A percentile compares a stretch with the other conserved stretches of the same genome.
These are phyloP conservation scores for Arctium lappa DNA, from an alignment of 129 eudicot species.

Conservation along the genomic window DNA sequence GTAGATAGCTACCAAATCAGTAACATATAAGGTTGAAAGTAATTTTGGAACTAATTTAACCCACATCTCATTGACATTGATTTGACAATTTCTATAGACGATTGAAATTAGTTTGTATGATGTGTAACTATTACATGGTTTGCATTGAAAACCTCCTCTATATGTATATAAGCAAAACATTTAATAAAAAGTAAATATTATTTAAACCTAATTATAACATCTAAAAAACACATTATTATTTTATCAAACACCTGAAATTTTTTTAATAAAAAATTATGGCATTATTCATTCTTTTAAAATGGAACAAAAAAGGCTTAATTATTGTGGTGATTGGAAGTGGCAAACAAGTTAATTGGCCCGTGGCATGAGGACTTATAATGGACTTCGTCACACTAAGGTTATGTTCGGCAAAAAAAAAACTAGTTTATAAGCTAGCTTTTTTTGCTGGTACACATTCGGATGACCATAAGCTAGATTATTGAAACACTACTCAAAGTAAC, in stretches of 20 bases:
- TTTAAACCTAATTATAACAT: neutral
- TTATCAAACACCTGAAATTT: neutral
- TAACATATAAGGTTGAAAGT: too few relatives aligned
- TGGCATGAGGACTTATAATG: neutral
- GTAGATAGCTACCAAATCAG: neutral
- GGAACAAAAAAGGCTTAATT: neutral
- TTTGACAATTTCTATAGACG: neutral
- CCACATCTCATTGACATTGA: neutral
- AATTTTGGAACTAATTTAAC: neutral
- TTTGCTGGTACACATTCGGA: too few relatives aligned
- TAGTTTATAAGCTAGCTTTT: too few relatives aligned
- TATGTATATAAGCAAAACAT: too few relatives aligned
- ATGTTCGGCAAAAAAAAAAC: too few relatives aligned
- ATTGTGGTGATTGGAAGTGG: slow-evolving; percentile 9
- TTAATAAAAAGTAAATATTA: too few relatives aligned
- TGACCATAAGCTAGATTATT: too few relatives aligned
- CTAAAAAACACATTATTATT: neutral
- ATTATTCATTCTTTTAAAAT: neutral
- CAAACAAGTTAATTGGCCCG: slow-evolving; percentile 14
- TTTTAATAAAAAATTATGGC: too few relatives aligned
- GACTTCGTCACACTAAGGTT: neutral
- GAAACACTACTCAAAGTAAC: too few relatives aligned
- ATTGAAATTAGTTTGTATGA: too few relatives aligned
- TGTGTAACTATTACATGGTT: neutral
- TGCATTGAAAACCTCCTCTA: neutral